Conservation (phyloP, 306 rosid genomes). For the Castanea sativa region DNA sequence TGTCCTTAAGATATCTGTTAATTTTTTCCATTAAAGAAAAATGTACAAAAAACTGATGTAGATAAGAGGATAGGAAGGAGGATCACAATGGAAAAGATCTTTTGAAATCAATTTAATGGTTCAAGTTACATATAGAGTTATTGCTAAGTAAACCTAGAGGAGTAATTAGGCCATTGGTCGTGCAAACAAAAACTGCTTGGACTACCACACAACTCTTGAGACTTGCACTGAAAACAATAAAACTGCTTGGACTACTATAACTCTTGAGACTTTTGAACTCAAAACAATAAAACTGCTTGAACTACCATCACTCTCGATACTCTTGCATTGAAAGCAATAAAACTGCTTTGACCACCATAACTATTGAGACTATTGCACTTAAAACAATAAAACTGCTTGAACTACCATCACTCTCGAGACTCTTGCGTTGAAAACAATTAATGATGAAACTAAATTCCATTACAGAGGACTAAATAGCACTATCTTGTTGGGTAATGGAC, state of each 20-base stretch:
- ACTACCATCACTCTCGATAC: not conserved
- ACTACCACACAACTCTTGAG: not conserved
- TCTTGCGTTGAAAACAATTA: not conserved
- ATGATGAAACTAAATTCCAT: conserved; percentile 30
- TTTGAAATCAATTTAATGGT: no score
- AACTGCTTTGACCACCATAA: not conserved
- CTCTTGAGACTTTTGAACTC: not conserved
- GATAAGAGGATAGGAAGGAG: no score
- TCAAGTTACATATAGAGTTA: no score
- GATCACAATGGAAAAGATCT: no score
- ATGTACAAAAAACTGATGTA: no score
- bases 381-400: not conserved
- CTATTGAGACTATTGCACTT: not conserved
- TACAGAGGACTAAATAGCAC: conserved; percentile 22
- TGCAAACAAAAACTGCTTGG: not conserved
- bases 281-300: not conserved
- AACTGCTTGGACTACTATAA: not conserved
- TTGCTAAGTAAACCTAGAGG: not conserved
- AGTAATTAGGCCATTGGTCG: not conserved
- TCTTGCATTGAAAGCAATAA: not conserved
- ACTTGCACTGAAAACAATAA: not conserved
- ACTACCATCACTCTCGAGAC: not conserved
- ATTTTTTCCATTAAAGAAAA: no score
- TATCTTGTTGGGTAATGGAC: conserved; percentile 29
- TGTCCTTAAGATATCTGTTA: no score